phyloP scores from a whole-genome alignment of 306 rosid species.

The Ammopiptanthus mongolicus region DNA sequence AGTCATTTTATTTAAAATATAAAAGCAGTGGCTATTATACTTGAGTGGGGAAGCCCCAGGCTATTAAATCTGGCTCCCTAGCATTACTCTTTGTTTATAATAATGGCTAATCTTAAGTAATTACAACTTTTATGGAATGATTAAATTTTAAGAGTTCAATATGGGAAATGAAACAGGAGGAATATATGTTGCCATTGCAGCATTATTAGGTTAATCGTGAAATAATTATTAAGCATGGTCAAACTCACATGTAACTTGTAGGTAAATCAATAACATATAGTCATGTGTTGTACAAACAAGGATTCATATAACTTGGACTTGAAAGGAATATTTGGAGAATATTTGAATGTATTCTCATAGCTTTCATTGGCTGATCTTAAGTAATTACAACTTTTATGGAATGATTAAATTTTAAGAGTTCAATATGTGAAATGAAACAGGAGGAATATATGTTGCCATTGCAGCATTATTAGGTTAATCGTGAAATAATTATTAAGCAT shows the following conservation, averaged over 20 bases:
- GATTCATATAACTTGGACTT: not conserved
- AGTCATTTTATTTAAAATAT: too few species aligned
- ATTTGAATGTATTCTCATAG: not conserved
- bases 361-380: slow-evolving; percentile 7
- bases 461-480: not conserved
- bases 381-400: slow-evolving; percentile 3
- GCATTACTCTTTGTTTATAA: not conserved
- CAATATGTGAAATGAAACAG: not conserved
- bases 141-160: not conserved
- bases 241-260: not conserved
- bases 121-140: not conserved
- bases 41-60: too few species aligned
- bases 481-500: not conserved
- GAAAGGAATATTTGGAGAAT: not conserved
- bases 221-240: not conserved
- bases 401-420: too few species aligned
- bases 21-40: too few species aligned
- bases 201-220: not conserved
- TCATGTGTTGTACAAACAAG: not conserved
- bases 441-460: not conserved
- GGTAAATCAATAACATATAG: not conserved
- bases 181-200: not conserved
- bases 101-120: slow-evolving; percentile 11
- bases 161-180: not conserved
- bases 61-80: too few species aligned